Evolutionary conservation across 306 rosid species (phyloP).

Genomic region (Cicer pinnatifidum): DNA sequence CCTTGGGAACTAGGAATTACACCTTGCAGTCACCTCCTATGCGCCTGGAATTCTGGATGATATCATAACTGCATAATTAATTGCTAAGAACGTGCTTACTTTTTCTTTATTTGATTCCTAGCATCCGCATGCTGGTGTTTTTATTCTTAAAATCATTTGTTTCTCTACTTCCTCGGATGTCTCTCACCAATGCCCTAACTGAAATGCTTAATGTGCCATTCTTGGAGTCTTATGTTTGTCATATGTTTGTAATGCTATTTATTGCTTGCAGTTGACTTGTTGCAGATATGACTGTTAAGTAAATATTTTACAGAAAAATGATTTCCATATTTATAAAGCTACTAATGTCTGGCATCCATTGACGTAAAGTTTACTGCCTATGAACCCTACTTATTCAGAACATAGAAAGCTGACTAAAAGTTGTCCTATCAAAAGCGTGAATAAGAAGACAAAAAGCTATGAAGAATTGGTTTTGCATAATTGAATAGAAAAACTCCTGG

Average conservation of each 20-base stretch:
- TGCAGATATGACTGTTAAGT: constrained; percentile 27
- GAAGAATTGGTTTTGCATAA: constrained; percentile 36
- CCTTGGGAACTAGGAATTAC: no score
- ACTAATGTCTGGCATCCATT: constrained; percentile 36
- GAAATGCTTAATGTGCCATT: constrained; percentile 64
- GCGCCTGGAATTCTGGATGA: no score
- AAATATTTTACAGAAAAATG: constrained; percentile 1
- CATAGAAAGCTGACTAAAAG: constrained; percentile 39
- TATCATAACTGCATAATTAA: not conserved
- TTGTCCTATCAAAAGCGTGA: constrained; percentile 26
- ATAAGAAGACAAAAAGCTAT: constrained; percentile 11
- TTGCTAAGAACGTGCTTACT: not conserved
- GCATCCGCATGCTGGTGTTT: constrained; percentile 12
- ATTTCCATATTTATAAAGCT: constrained; percentile 28
- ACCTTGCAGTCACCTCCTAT: no score
- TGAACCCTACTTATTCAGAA: constrained; percentile 37
- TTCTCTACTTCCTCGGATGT: constrained; percentile 52
- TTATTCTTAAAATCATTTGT: not conserved
- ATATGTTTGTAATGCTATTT: constrained; percentile 46
- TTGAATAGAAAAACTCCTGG: constrained; percentile 20
- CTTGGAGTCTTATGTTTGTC: constrained; percentile 48
- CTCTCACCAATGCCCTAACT: constrained; percentile 55
- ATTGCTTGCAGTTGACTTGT: constrained; percentile 35
- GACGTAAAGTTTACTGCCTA: constrained; percentile 31
- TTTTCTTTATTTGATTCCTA: constrained; percentile 4